These are phyloP conservation scores for Nematocida ausubeli DNA, from an alignment of 371 early-diverging fungal species.

Conservation along the genomic window DNA sequence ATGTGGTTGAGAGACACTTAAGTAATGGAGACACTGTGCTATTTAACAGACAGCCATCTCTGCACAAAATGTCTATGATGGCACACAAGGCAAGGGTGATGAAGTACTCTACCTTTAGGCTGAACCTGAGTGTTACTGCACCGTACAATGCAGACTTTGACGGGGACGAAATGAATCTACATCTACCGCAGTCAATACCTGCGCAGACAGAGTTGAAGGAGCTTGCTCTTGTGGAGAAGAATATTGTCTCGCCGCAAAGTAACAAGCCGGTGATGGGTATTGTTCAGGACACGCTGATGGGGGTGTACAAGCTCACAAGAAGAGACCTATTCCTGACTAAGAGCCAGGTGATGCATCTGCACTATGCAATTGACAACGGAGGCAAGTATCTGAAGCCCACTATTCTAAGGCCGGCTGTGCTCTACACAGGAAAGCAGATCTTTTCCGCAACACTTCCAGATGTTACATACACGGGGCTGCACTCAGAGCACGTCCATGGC, in stretches of 20 bases:
- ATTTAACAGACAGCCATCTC: conserved; percentile 97
- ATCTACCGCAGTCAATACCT: conserved; percentile 90
- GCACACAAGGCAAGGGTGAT: conserved; percentile 92
- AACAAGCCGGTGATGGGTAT: conserved; percentile 99
- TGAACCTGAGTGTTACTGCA: conserved; percentile 93
- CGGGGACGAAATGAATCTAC: conserved; percentile 99
- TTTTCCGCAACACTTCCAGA: conserved; percentile 83
- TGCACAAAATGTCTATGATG: conserved; percentile 99
- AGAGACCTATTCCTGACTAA: conserved; percentile 83
- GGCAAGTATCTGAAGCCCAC: conserved; percentile 70
- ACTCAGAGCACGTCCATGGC: conserved; percentile 77
- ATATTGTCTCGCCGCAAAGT: conserved; percentile 93
- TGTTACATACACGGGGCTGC: conserved; percentile 70
- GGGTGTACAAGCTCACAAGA: conserved; percentile 85
- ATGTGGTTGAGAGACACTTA: conserved; percentile 91
- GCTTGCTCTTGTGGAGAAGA: conserved; percentile 90
- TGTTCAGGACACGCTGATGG: conserved; percentile 96
- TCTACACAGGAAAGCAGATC: conserved; percentile 98
- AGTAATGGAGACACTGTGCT: conserved; percentile 90
- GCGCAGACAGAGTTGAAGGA: conserved; percentile 87
- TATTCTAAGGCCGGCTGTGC: conserved; percentile 83
- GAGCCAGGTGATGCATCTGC: conserved; percentile 81
- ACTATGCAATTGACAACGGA: conserved; percentile 60
- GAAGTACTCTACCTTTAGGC: conserved; percentile 95
- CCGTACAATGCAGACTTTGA: conserved; percentile 99